Evolutionary conservation across 169 alveolate genomes (phyloP).

Genomic region (Plasmodium knowlesi): DNA sequence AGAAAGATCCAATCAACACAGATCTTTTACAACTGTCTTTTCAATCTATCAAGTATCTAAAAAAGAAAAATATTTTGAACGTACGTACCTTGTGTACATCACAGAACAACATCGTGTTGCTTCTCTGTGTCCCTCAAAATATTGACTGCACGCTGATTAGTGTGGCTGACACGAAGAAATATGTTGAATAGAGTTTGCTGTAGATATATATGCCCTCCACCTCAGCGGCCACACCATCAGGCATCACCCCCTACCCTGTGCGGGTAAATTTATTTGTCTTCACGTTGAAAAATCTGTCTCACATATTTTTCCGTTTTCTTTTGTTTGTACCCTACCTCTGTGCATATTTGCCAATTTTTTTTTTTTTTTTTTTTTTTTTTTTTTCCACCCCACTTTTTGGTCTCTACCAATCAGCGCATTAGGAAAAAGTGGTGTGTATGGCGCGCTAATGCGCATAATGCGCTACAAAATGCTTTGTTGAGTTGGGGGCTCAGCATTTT

Average conservation of each 20-base stretch:
- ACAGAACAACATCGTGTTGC: background rate
- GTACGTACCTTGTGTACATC: background rate
- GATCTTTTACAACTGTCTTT: background rate
- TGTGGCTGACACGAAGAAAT: constrained; percentile 58
- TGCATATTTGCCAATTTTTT: background rate
- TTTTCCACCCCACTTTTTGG: background rate
- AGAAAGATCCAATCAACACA: background rate
- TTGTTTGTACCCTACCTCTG: background rate
- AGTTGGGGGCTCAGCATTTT: background rate
- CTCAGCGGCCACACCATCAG: too few species aligned
- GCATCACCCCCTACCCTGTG: background rate
- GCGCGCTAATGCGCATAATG: background rate
- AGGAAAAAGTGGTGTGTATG: background rate
- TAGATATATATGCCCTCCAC: background rate
- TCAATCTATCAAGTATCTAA: background rate
- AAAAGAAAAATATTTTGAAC: constrained; percentile 13
- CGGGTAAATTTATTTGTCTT: background rate
- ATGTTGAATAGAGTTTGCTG: background rate
- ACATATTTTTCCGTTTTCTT: background rate
- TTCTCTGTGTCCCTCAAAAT: constrained; percentile 23
- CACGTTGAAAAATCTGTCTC: background rate
- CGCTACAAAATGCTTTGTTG: background rate
- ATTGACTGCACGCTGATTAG: constrained; percentile 2
- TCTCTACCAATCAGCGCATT: background rate
- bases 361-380: too few species aligned